These are phyloP conservation scores for Teunomyces funiuensis DNA, from an alignment of 805 yeast species.

Conservation along the genomic window DNA sequence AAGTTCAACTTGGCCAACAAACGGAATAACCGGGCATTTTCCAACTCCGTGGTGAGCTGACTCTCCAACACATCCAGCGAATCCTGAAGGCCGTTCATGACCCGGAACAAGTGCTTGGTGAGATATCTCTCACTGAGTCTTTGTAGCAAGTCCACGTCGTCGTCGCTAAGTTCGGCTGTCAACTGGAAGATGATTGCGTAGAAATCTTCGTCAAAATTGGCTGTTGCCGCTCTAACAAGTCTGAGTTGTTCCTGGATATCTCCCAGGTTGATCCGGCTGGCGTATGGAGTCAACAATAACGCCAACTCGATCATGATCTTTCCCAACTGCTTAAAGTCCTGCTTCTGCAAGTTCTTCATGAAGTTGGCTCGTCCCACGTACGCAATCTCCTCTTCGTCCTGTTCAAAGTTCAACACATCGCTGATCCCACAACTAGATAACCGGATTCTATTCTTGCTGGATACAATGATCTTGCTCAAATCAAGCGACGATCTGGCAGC, in stretches of 20 bases:
- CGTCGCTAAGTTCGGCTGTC: conserved; percentile 15
- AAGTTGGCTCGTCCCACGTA: conserved; percentile 8
- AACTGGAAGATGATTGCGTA: conserved; percentile 34
- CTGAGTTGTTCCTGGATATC: conserved; percentile 1
- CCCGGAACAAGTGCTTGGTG: conserved; percentile 38
- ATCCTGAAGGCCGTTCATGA: conserved; percentile 51
- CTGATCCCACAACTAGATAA: conserved; percentile 68
- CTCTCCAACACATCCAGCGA: conserved; percentile 60
- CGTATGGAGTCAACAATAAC: not conserved
- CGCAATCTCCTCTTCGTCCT: conserved; percentile 21
- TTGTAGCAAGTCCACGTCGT: conserved; percentile 20
- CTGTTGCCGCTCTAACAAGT: conserved; percentile 15
- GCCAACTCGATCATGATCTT: conserved; percentile 54
- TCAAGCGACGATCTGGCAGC: conserved; percentile 61
- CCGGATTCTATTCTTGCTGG: conserved; percentile 69
- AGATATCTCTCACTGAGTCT: conserved; percentile 25
- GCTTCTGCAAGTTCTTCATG: conserved; percentile 38
- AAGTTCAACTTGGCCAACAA: conserved; percentile 78
- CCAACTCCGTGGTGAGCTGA: conserved; percentile 69
- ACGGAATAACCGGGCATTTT: conserved; percentile 84
- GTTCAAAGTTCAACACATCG: conserved; percentile 56
- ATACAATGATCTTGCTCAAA: conserved; percentile 68
- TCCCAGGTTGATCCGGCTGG: not conserved
- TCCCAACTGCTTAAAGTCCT: conserved; percentile 65
- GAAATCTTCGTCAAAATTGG: conserved; percentile 43